Percentiles rank a stretch among this genome's conserved stretches.
phyloP scores from a whole-genome alignment of 2,329 filamentous ascomycete species.

The Cladosporium sp. region DNA sequence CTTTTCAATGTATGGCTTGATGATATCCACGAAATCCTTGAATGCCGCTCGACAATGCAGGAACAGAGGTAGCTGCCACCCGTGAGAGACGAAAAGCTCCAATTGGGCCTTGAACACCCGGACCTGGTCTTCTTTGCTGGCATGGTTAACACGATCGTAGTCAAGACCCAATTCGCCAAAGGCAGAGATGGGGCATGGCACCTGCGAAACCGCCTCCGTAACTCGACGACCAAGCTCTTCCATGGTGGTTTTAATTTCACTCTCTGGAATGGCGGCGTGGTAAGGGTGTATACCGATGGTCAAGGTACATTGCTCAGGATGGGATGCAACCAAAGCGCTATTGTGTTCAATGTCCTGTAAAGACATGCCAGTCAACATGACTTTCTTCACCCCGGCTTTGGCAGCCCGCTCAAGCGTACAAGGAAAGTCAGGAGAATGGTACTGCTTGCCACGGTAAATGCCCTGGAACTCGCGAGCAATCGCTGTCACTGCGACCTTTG shows the following conservation, averaged over 20 bases:
- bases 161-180: slow-evolving; percentile 50
- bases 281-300: slow-evolving; percentile 51
- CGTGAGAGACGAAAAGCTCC: slow-evolving; percentile 33
- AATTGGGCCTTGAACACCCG: slow-evolving; percentile 40
- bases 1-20: slow-evolving; percentile 36
- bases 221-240: slow-evolving; percentile 23
- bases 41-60: slow-evolving; percentile 41
- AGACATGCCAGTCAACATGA: slow-evolving; percentile 37
- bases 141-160: slow-evolving; percentile 44
- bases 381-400: slow-evolving; percentile 39
- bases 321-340: slow-evolving; percentile 20
- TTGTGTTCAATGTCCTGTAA: slow-evolving; percentile 37
- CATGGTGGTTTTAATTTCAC: slow-evolving; percentile 22
- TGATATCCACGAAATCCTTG: slow-evolving; percentile 40
- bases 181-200: slow-evolving; percentile 34
- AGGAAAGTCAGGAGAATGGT: slow-evolving; percentile 43
- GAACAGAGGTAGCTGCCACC: slow-evolving; percentile 37
- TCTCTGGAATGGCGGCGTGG: slow-evolving; percentile 43
- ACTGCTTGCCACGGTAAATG: slow-evolving; percentile 47
- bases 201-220: slow-evolving; percentile 19
- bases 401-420: slow-evolving; percentile 40
- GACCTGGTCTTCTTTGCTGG: slow-evolving; percentile 39
- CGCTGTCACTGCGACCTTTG: slow-evolving; percentile 32
- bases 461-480: slow-evolving; percentile 44
- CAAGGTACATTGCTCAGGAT: slow-evolving; percentile 35